Conservation (phyloP, 257 asterid species). For the Salvia miltiorrhiza region DNA sequence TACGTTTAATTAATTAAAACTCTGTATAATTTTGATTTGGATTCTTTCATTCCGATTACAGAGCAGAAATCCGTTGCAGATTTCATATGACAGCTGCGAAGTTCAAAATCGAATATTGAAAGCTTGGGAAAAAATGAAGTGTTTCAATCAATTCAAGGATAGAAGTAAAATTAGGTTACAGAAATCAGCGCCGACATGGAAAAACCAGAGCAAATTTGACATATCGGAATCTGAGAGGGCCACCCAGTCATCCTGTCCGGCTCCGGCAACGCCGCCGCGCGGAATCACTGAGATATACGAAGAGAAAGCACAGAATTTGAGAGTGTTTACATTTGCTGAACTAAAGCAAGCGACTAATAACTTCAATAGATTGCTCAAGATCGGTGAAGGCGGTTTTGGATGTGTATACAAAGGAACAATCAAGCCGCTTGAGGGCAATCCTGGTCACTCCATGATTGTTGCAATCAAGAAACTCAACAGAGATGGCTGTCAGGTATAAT, state of each 20-base stretch:
- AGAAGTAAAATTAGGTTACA: constrained; percentile 43
- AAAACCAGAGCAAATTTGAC: constrained; percentile 38
- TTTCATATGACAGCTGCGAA: neutral
- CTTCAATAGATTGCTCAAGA: constrained; percentile 56
- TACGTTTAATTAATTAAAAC: neutral
- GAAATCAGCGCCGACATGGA: constrained; percentile 65
- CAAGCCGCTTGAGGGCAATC: constrained; percentile 48
- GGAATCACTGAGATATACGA: constrained; percentile 57
- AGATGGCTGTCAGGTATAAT: constrained; percentile 69
- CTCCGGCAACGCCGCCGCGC: constrained; percentile 43
- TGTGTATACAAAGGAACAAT: constrained; percentile 66
- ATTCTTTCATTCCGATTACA: neutral
- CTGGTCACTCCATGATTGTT: constrained; percentile 50
- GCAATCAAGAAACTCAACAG: constrained; percentile 82
- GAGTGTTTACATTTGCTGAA: constrained; percentile 63
- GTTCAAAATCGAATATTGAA: constrained; percentile 28
- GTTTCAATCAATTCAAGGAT: constrained; percentile 66
- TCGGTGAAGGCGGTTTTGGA: constrained; percentile 96
- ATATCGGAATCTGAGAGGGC: constrained; percentile 39
- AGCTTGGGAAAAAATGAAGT: constrained; percentile 40
- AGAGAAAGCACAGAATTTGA: constrained; percentile 60
- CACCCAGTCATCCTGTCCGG: constrained; percentile 55
- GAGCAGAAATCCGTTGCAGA: too few relatives aligned
- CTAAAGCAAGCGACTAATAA: constrained; percentile 66
- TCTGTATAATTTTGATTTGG: too few relatives aligned